Base-by-base conservation (phyloP, 2,329 filamentous ascomycete genomes). In the Aureobasidium zeae region DNA sequence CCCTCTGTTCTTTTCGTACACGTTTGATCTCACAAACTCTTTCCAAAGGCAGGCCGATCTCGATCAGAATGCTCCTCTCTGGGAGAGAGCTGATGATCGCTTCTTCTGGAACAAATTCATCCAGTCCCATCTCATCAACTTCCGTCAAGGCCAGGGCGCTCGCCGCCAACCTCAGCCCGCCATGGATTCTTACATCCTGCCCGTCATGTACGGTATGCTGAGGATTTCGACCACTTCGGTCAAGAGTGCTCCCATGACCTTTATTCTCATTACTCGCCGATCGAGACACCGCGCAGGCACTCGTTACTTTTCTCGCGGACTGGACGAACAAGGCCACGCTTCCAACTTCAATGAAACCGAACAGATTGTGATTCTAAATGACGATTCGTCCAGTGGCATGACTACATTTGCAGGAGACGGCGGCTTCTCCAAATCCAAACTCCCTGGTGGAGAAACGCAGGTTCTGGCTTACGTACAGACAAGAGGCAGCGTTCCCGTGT, bases 281-380 rank as follows among this genome's bases (percentile, higher is more conserved):
- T 94, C 88, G 16, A 77, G 93, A 53, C 81, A 91, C 63, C 78
- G 89, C 49, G 88, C 81, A 25, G 91, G 91, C 32, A 96, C 91
- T 12, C 74, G 93, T 59, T 96, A 95, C 66, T 91, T 98, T 61
- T 93, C 91, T 2, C 80, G 91, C 51, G 91, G 91, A 39, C 78
- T 96, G 34, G 89, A 98, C 58, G 88, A 94, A 52, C 73, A 91
- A 49, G 91, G 91, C 17, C 79, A 96, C 61, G 91, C 91, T n/a
- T 86, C 91, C 52, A 98, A 98, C 63, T 98, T 89, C 73, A 98
- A 98, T 60, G 91, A 98, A 70, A 96, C 91, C 0, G 91, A 98
- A 61, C 91, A 98, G 61, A 72, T 91, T 24, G 73, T 94, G 48
- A 78, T 98, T 26, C 65, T 96, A 53, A 96, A 96, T 56, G 91